Conservation (phyloP, 495 filamentous ascomycete species). For the Rusavskia elegans region DNA sequence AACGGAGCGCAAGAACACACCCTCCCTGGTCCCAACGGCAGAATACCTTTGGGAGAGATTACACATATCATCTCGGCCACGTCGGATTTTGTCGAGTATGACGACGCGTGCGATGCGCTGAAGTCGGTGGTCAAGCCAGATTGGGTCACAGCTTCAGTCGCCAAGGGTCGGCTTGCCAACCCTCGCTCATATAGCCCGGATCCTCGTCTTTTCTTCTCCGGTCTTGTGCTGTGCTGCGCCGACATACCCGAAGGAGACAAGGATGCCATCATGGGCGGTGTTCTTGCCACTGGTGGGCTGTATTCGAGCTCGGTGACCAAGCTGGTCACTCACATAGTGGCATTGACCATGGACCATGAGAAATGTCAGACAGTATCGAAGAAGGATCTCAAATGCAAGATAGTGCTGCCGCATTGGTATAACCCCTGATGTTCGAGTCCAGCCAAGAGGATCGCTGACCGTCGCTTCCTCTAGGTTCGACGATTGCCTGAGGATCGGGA, state of each 20-base stretch:
- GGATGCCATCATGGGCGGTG: slow-evolving; percentile 80
- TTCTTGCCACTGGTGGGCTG: slow-evolving; percentile 76
- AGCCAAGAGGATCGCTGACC: slow-evolving; percentile 13
- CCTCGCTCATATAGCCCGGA: slow-evolving; percentile 79
- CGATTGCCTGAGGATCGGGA: slow-evolving; percentile 82
- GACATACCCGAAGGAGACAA: slow-evolving; percentile 81
- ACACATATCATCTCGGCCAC: slow-evolving; percentile 77
- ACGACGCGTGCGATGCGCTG: slow-evolving; percentile 49
- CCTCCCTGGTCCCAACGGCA: background rate
- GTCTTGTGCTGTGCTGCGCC: slow-evolving; percentile 56
- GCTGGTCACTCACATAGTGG: slow-evolving; percentile 75
- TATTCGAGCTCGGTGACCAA: slow-evolving; percentile 53
- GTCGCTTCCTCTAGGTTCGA: slow-evolving; percentile 52
- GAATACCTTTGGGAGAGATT: slow-evolving; percentile 35
- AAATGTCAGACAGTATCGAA: slow-evolving; percentile 49
- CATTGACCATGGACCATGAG: slow-evolving; percentile 54
- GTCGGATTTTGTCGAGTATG: slow-evolving; percentile 76
- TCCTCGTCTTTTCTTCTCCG: slow-evolving; percentile 75
- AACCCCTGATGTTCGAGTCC: background rate
- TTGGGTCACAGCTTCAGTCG: slow-evolving; percentile 59
- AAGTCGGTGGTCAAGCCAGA: slow-evolving; percentile 70
- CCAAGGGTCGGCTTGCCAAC: slow-evolving; percentile 54
- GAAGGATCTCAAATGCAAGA: slow-evolving; percentile 54
- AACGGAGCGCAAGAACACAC: background rate
- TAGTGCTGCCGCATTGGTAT: slow-evolving; percentile 93